Conservation (phyloP, 2,329 filamentous ascomycete species). For the Fulvia fulva region DNA sequence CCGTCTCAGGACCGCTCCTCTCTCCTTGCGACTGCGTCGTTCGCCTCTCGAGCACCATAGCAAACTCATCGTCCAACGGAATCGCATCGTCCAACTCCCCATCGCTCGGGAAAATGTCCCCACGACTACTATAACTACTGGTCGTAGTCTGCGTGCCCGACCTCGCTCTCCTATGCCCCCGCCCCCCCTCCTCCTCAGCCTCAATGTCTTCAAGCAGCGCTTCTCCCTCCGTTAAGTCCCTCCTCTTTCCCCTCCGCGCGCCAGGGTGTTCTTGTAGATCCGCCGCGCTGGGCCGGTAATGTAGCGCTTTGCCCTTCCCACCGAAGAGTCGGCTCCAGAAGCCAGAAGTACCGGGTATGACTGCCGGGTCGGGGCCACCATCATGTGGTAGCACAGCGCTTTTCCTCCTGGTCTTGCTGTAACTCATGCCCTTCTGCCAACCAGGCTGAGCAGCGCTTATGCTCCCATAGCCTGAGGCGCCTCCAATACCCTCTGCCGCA, state of each 20-base stretch:
- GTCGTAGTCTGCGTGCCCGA: constrained; percentile 80
- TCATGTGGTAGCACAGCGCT: constrained; percentile 51
- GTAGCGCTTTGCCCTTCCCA: constrained; percentile 66
- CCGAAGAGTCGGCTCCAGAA: constrained; percentile 82
- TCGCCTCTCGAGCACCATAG: constrained; percentile 71
- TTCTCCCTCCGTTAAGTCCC: constrained; percentile 56
- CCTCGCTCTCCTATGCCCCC: constrained; percentile 53
- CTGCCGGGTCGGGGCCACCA: constrained; percentile 65
- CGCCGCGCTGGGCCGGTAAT: constrained; percentile 87
- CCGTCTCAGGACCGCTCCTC: constrained; percentile 51
- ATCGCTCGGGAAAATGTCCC: constrained; percentile 86
- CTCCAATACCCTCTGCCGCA: constrained; percentile 62
- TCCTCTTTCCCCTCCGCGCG: constrained; percentile 35
- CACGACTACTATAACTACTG: constrained; percentile 80
- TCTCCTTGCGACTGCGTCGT: constrained; percentile 35
- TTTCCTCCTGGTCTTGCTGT: constrained; percentile 53
- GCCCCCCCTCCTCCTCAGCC: constrained; percentile 28
- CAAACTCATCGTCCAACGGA: constrained; percentile 89
- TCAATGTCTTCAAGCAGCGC: constrained; percentile 64
- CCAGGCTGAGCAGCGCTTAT: constrained; percentile 55
- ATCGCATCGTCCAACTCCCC: constrained; percentile 76
- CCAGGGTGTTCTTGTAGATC: constrained; percentile 85
- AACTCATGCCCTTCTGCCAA: constrained; percentile 81
- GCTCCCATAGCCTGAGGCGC: constrained; percentile 40
- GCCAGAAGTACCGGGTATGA: constrained; percentile 78